Percentiles rank a stretch among this genome's conserved stretches.
Conservation (phyloP, 208 protist genomes). For the Phytomonas francai region DNA sequence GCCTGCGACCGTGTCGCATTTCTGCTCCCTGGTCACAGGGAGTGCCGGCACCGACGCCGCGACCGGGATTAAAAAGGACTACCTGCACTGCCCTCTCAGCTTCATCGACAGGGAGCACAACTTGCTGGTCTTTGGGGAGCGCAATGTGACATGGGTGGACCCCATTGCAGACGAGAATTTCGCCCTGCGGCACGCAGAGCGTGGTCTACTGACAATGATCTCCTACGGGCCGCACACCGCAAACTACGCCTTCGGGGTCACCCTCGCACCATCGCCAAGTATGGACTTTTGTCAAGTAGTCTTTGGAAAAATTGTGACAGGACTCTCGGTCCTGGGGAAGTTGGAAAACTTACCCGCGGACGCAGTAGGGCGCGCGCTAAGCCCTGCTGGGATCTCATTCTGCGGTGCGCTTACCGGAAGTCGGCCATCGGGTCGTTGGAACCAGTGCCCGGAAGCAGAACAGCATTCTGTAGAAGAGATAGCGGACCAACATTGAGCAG, state of each 20-base stretch:
- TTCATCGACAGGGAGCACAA: conserved; percentile 46
- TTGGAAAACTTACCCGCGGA: conserved; percentile 62
- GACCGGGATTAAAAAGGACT: conserved; percentile 62
- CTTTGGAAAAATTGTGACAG: conserved; percentile 90
- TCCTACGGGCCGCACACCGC: conserved; percentile 64
- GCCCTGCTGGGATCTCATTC: conserved; percentile 49
- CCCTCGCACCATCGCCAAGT: conserved; percentile 39
- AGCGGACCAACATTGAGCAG: conserved; percentile 1
- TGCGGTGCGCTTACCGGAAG: conserved; percentile 68
- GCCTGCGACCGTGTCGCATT: conserved; percentile 86
- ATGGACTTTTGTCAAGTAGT: conserved; percentile 93
- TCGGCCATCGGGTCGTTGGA: conserved; percentile 41
- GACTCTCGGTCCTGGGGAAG: conserved; percentile 58
- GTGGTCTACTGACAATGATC: conserved; percentile 86
- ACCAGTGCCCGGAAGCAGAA: background rate
- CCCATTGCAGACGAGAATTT: conserved; percentile 86
- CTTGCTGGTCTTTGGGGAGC: conserved; percentile 47
- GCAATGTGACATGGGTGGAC: conserved; percentile 18
- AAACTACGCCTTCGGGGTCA: conserved; percentile 71
- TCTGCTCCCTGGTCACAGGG: conserved; percentile 80
- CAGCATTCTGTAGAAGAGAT: background rate
- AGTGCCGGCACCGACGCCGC: conserved; percentile 38
- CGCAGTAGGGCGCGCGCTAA: conserved; percentile 40
- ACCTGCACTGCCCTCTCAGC: conserved; percentile 55
- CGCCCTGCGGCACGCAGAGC: conserved; percentile 65